Conservation (phyloP, 2,329 filamentous ascomycete genomes). For the Botrytis medusae region DNA sequence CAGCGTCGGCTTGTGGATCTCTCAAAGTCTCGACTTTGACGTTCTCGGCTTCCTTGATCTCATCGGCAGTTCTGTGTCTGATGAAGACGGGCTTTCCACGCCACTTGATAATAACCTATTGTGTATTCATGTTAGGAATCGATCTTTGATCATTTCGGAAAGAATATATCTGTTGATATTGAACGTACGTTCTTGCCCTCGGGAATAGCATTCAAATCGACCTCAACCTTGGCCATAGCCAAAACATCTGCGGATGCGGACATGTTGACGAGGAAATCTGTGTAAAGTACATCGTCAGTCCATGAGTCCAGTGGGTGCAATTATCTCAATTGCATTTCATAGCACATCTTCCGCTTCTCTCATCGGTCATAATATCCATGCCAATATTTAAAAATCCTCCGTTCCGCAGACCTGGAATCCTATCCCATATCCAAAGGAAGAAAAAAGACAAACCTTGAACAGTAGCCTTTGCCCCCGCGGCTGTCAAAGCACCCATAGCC, state of each 20-base stretch:
- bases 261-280: constrained; percentile 99
- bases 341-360: not conserved
- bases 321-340: constrained; percentile 23
- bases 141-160: not conserved
- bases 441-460: constrained; percentile 71
- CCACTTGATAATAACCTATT: constrained; percentile 97
- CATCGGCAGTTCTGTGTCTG: constrained; percentile 89
- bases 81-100: constrained; percentile 99
- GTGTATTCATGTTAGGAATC: constrained; percentile 18
- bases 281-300: constrained; percentile 13
- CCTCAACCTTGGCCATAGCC: constrained; percentile 99
- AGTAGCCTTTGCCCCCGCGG: constrained; percentile 94
- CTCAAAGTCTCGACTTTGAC: constrained; percentile 79
- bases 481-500: constrained; percentile 85
- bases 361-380: not conserved
- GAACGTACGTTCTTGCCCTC: constrained; percentile 98
- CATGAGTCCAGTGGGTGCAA: constrained; percentile 10
- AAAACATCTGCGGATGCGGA: constrained; percentile 97
- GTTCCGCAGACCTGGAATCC: constrained; percentile 5
- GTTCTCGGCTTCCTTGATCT: constrained; percentile 94
- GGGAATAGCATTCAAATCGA: constrained; percentile 87
- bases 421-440: constrained; percentile 13
- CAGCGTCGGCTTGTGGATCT: constrained; percentile 86
- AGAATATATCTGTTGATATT: not conserved
- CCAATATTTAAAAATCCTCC: not conserved